These are phyloP conservation scores for Chlamydomonas eustigma DNA, from an alignment of 139 green algal species.

Conservation along the genomic window DNA sequence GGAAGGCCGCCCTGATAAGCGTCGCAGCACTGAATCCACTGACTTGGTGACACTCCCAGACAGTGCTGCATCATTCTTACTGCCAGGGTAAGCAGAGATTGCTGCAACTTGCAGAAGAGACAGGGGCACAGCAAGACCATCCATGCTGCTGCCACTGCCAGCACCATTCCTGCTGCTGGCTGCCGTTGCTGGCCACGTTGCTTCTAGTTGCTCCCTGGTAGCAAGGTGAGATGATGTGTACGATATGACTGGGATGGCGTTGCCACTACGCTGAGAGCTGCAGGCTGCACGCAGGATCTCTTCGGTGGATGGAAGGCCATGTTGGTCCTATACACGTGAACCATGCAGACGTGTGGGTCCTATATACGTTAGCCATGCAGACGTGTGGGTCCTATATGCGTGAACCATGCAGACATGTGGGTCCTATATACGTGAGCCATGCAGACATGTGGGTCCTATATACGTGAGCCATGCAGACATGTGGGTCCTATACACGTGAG, in stretches of 20 bases:
- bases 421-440: no score
- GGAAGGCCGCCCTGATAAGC: neutral
- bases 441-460: no score
- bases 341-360: no score
- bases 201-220: neutral
- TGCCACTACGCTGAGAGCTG: conserved; percentile 56
- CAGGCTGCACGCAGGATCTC: conserved; percentile 27
- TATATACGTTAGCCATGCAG: no score
- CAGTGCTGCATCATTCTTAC: neutral
- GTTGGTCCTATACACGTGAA: no score
- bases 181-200: conserved; percentile 17
- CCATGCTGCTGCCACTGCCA: conserved; percentile 1
- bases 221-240: neutral
- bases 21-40: neutral
- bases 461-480: no score
- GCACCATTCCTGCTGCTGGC: neutral
- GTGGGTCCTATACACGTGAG: no score
- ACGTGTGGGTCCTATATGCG: no score
- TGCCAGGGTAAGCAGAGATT: neutral
- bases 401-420: no score
- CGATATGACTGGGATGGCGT: conserved; percentile 56
- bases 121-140: neutral
- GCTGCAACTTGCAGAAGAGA: conserved; percentile 1
- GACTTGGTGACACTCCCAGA: neutral
- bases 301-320: neutral